These are phyloP conservation scores for Epichloe scottii DNA, from an alignment of 2,329 filamentous ascomycete genomes.

Conservation along the genomic window DNA sequence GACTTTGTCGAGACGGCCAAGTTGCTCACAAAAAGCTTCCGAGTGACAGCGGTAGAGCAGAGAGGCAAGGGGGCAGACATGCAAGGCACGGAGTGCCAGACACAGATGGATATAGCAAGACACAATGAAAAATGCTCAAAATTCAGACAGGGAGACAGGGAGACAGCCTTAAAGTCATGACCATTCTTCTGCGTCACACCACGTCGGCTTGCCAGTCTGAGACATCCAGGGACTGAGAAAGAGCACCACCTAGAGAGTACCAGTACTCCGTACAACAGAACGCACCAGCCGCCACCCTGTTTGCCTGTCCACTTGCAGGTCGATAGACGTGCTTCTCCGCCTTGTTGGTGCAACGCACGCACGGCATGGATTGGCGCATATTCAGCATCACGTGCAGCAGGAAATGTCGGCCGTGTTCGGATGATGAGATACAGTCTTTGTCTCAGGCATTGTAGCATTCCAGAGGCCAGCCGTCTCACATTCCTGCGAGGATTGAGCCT, in stretches of 20 bases:
- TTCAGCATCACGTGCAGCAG: constrained; percentile 15
- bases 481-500: constrained; percentile 13
- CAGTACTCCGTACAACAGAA: neutral
- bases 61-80: neutral
- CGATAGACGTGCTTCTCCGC: neutral
- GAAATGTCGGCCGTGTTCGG: constrained; percentile 14
- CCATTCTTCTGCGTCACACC: constrained; percentile 7
- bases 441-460: constrained; percentile 24
- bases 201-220: constrained; percentile 4
- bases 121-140: constrained; percentile 2
- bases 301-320: too few species aligned
- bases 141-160: neutral
- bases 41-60: neutral
- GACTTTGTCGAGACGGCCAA: neutral
- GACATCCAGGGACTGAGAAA: constrained; percentile 10
- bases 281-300: neutral
- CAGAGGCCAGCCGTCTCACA: constrained; percentile 16
- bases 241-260: neutral
- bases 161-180: neutral
- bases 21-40: neutral
- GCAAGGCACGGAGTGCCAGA: neutral
- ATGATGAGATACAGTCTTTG: constrained; percentile 21
- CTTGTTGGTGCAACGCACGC: constrained; percentile 5
- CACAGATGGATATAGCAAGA: constrained; percentile 4
- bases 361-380: constrained; percentile 5